Evolutionary conservation across 2,329 filamentous ascomycete genomes (phyloP).

Genomic region (Calonectria hawksworthii): DNA sequence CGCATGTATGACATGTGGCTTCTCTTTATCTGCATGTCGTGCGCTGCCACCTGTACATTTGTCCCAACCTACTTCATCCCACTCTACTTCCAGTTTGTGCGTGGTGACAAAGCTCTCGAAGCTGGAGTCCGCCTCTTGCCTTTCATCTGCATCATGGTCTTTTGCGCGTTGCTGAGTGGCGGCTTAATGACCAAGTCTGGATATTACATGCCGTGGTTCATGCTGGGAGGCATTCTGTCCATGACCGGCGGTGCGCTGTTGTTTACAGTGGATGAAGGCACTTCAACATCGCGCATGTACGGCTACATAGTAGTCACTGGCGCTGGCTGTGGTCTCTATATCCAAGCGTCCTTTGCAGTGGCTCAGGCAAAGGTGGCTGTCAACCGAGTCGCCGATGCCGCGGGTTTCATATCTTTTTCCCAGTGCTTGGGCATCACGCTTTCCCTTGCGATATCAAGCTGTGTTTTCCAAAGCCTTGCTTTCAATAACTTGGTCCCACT

Average conservation of each 20-base stretch:
- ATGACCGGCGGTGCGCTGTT: slow-evolving; percentile 43
- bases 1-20: not conserved
- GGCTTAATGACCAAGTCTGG: slow-evolving; percentile 53
- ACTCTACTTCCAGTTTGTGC: not conserved
- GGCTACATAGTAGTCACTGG: slow-evolving; percentile 50
- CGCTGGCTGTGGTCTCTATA: slow-evolving; percentile 48
- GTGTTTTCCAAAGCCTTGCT: slow-evolving; percentile 23
- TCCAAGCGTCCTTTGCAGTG: slow-evolving; percentile 47
- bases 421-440: slow-evolving; percentile 42
- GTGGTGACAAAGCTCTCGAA: not conserved
- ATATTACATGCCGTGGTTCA: slow-evolving; percentile 53
- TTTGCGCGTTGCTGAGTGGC: slow-evolving; percentile 53
- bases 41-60: not conserved
- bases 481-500: not conserved
- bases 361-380: slow-evolving; percentile 42
- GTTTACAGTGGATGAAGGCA: slow-evolving; percentile 38
- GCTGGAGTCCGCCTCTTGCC: slow-evolving; percentile 3
- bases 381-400: slow-evolving; percentile 41
- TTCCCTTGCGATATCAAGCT: slow-evolving; percentile 2
- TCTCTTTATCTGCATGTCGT: not conserved
- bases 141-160: slow-evolving; percentile 49
- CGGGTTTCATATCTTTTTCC: slow-evolving; percentile 50
- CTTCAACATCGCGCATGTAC: slow-evolving; percentile 45
- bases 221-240: slow-evolving; percentile 46
- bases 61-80: not conserved